A percentile compares a stretch with the other conserved stretches of the same genome.
Evolutionary conservation across 2,329 filamentous ascomycete species (phyloP).

Genomic region (Chaetomium strumarium): DNA sequence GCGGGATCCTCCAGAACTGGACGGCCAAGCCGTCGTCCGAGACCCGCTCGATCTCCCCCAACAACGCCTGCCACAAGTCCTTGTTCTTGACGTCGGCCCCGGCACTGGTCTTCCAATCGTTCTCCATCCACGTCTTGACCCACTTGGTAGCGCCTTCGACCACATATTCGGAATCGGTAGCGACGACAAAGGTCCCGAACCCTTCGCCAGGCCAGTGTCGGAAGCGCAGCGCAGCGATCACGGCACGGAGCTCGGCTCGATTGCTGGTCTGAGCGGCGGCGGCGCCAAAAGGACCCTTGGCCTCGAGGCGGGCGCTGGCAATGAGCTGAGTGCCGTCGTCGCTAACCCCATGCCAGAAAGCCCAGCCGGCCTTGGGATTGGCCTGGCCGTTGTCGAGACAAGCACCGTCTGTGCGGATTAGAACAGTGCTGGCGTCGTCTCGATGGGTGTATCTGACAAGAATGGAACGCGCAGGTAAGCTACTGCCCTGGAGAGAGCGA

Average conservation of each 20-base stretch:
- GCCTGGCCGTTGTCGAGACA: slow-evolving; percentile 38
- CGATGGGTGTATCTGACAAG: slow-evolving; percentile 29
- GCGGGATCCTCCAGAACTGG: slow-evolving; percentile 44
- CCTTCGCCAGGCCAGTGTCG: slow-evolving; percentile 37
- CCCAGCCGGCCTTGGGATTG: slow-evolving; percentile 37
- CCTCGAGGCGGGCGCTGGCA: slow-evolving; percentile 34
- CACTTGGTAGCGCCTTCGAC: slow-evolving; percentile 36
- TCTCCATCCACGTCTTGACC: slow-evolving; percentile 36
- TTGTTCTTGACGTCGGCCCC: slow-evolving; percentile 31
- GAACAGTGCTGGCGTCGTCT: slow-evolving; percentile 26
- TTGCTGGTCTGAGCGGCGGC: slow-evolving; percentile 35
- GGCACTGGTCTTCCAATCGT: too few relatives aligned
- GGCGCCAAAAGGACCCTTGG: slow-evolving; percentile 31
- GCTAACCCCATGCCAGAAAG: slow-evolving; percentile 24
- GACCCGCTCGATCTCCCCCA: slow-evolving; percentile 19
- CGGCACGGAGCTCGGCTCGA: slow-evolving; percentile 41
- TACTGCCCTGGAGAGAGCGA: not conserved
- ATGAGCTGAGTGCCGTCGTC: slow-evolving; percentile 23
- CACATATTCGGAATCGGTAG: slow-evolving; percentile 43
- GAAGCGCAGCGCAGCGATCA: slow-evolving; percentile 40
- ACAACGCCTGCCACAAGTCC: slow-evolving; percentile 39
- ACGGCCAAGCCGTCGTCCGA: slow-evolving; percentile 31
- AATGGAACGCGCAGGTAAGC: not conserved
- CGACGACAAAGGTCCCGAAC: slow-evolving; percentile 38
- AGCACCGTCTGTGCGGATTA: slow-evolving; percentile 43